A percentile compares a stretch with the other conserved stretches of the same genome.
phyloP scores from a whole-genome alignment of 805 yeast genomes.

The Pichia nanzhaoensis region DNA sequence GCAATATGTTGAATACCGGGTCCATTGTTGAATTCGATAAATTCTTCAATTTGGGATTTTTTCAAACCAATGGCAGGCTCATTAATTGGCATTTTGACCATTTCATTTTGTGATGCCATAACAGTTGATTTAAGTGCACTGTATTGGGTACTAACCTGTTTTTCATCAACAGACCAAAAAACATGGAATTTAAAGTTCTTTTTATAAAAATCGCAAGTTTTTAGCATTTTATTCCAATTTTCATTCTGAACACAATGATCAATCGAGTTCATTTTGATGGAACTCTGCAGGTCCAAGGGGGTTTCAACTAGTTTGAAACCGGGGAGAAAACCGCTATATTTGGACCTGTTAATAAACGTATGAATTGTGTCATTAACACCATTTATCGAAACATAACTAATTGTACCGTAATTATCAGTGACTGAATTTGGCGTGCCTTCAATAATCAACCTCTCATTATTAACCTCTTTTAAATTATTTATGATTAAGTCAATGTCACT shows the following conservation, averaged over 20 bases:
- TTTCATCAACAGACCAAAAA: constrained; percentile 83
- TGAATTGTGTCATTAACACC: constrained; percentile 62
- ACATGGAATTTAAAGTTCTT: constrained; percentile 63
- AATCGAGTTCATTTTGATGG: constrained; percentile 36
- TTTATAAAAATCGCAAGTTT: constrained; percentile 54
- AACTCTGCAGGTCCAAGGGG: too few relatives aligned
- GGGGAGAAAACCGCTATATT: constrained; percentile 25
- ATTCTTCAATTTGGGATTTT: constrained; percentile 78
- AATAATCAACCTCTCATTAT: background rate
- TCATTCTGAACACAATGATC: constrained; percentile 84
- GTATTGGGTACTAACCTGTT: constrained; percentile 59
- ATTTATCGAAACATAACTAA: constrained; percentile 45
- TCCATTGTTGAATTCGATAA: constrained; percentile 64
- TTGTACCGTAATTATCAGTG: constrained; percentile 44
- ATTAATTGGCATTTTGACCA: constrained; percentile 73
- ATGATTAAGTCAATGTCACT: constrained; percentile 31
- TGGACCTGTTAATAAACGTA: constrained; percentile 48
- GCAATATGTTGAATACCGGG: constrained; percentile 88
- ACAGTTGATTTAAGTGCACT: constrained; percentile 70
- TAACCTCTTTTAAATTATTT: background rate
- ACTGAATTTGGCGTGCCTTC: constrained; percentile 41
- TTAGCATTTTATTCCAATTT: constrained; percentile 59
- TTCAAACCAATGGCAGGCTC: constrained; percentile 70
- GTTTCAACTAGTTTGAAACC: constrained; percentile 16
- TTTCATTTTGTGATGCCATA: constrained; percentile 62